A percentile compares a stretch with the other conserved stretches of the same genome.
These are phyloP conservation scores for Prosopis cineraria DNA, from an alignment of 306 rosid species.

Conservation along the genomic window DNA sequence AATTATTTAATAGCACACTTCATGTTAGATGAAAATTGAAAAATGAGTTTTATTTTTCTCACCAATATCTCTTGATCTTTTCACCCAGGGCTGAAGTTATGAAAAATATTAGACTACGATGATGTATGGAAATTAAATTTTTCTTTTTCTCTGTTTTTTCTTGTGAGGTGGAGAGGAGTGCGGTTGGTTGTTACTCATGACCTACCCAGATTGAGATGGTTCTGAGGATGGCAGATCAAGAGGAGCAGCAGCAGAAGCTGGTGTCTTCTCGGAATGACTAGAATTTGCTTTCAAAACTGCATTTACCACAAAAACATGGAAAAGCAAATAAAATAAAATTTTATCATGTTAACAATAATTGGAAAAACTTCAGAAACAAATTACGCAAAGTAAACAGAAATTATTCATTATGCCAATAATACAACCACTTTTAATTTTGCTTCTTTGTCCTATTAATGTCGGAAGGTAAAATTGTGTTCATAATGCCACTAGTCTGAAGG, in stretches of 20 bases:
- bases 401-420: not conserved
- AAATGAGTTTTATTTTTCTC: not conserved
- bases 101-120: conserved; percentile 26
- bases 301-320: conserved; percentile 32
- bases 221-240: conserved; percentile 76
- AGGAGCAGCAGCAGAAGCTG: conserved; percentile 61
- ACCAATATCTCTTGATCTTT: not conserved
- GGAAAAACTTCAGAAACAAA: not conserved
- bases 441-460: not conserved
- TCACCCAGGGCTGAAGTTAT: conserved; percentile 3
- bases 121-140: not conserved
- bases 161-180: too few relatives aligned
- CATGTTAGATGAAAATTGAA: conserved; percentile 20
- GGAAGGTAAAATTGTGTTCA: not conserved
- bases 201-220: conserved; percentile 80
- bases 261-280: conserved; percentile 67
- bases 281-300: conserved; percentile 84
- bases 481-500: conserved; percentile 13
- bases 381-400: conserved; percentile 10
- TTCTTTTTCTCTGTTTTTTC: fast-evolving
- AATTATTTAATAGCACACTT: conserved; percentile 20
- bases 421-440: not conserved
- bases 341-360: conserved; percentile 16
- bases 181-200: conserved; percentile 31
- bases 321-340: conserved; percentile 1